phyloP scores from a whole-genome alignment of 495 filamentous ascomycete genomes.

The Talaromyces wortmannii region DNA sequence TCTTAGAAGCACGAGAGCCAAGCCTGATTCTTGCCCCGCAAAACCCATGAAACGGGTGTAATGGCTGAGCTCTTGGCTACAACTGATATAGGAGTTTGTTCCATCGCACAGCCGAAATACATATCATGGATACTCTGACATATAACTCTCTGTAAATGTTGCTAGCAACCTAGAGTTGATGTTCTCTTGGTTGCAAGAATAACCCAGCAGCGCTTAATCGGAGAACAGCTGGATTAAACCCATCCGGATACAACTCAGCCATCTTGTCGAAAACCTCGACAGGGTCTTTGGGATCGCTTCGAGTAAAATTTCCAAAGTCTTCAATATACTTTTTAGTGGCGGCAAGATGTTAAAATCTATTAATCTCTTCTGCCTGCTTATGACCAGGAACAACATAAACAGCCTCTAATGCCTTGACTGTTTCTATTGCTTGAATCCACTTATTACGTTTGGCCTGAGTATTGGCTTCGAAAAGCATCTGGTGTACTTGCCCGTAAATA shows the following conservation, averaged over 20 bases:
- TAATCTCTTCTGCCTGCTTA: slow-evolving; percentile 13
- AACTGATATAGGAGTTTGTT: too few species aligned
- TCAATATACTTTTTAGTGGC: slow-evolving; percentile 14
- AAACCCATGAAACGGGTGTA: too few species aligned
- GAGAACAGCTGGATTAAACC: not conserved
- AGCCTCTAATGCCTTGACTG: slow-evolving; percentile 19
- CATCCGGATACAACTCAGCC: not conserved
- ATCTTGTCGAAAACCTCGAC: not conserved
- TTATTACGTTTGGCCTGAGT: slow-evolving; percentile 11
- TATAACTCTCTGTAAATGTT: too few species aligned
- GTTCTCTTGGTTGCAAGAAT: too few species aligned
- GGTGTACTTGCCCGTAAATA: slow-evolving; percentile 28
- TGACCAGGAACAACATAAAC: slow-evolving; percentile 23
- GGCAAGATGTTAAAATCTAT: slow-evolving; percentile 15
- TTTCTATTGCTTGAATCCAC: slow-evolving; percentile 25
- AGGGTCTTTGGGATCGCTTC: not conserved
- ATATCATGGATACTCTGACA: too few species aligned
- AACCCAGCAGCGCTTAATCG: too few species aligned
- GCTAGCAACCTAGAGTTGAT: too few species aligned
- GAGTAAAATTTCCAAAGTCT: not conserved
- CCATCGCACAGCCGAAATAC: too few species aligned
- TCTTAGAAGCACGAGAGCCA: too few species aligned
- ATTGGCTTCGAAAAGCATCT: slow-evolving; percentile 22
- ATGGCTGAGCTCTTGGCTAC: too few species aligned
- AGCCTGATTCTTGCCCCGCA: too few species aligned